These are phyloP conservation scores for Daldinia decipiens DNA, from an alignment of 495 filamentous ascomycete genomes.

Conservation along the genomic window DNA sequence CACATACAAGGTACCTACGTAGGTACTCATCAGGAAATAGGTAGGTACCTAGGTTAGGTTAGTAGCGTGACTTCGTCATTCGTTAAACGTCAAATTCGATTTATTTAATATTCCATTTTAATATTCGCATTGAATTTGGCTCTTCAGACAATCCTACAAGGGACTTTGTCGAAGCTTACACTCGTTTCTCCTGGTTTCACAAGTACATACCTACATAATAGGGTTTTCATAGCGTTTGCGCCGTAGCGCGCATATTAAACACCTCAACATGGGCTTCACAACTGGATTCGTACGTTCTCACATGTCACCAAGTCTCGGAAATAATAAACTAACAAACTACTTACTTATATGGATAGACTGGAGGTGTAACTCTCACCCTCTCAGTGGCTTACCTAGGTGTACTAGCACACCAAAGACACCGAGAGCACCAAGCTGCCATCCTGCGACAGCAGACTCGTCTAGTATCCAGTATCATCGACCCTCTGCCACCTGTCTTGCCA, in stretches of 20 bases:
- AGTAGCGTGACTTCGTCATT: slow-evolving; percentile 43
- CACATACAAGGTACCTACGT: slow-evolving; percentile 3
- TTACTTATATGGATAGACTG: slow-evolving; percentile 62
- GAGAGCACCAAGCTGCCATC: slow-evolving; percentile 71
- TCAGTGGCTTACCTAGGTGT: slow-evolving; percentile 83
- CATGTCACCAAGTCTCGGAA: background rate
- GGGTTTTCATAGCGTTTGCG: slow-evolving; percentile 34
- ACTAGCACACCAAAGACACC: slow-evolving; percentile 75
- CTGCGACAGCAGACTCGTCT: slow-evolving; percentile 76
- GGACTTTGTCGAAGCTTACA: background rate
- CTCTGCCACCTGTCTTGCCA: slow-evolving; percentile 56
- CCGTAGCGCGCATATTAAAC: slow-evolving; percentile 36
- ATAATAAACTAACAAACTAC: slow-evolving; percentile 26
- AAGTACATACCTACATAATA: slow-evolving; percentile 18
- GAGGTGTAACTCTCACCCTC: slow-evolving; percentile 87
- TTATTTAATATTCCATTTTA: background rate
- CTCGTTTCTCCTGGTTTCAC: slow-evolving; percentile 4
- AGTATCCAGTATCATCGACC: slow-evolving; percentile 65
- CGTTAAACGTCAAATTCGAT: slow-evolving; percentile 20
- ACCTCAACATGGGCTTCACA: slow-evolving; percentile 74
- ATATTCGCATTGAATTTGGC: slow-evolving; percentile 21
- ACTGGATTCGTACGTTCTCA: slow-evolving; percentile 76
- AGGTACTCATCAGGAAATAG: background rate
- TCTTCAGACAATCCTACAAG: background rate
- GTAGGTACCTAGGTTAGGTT: no score